Evolutionary conservation across 768 basidiomycete species (phyloP), one percentile per base, ranked within the genome.

Genomic region (Baorangia bicolor): DNA sequence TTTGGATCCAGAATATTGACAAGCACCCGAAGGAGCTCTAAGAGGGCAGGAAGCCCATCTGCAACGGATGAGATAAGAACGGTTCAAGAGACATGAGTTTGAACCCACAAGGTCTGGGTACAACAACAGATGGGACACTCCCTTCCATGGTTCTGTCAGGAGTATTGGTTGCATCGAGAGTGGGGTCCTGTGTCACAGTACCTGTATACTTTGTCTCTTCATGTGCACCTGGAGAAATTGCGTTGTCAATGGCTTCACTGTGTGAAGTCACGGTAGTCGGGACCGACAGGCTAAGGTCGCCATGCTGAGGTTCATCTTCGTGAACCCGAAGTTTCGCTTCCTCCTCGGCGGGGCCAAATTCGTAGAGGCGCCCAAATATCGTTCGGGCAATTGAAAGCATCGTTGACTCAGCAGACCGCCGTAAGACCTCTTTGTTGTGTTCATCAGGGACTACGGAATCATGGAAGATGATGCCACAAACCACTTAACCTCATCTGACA

Each of bases 401-500:
- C 0, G 90, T 91, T 30, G 82, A 82, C 70, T 98, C 93, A 10
- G 94, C 92, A 18, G 88, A 91, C 33, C 92, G 83, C 37, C 94
- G 85, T 16, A 97, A 78, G 55, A 88, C 88, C 74, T 95, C 94
- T 97, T 69, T 8, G 33, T 30, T 57, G 27, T 51, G 49, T 42
- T 55, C 43, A 56, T 64, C 53, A 71, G 63, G 16, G 27, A 50
- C 33, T n/a, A 49, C 35, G 7, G 11, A 58, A 43, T 14, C n/a
- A 28, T 16, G 51, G 28, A 52, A 57, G 47, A 58, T 33, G 40
- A 53, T 21, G 34, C 9, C 25, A 78, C 90, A 58, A 63, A 96
- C 94, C 94, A 65, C 91, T 92, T n/a, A 98, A 77, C 51, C 97
- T 81, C 84, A 97, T 95, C 69, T 98, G 91, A 71, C 96, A 98